Evolutionary conservation across 108 stramenopile genomes (phyloP), one percentile per base, ranked within the genome.

Genomic region (Thalassiosira profunda): DNA sequence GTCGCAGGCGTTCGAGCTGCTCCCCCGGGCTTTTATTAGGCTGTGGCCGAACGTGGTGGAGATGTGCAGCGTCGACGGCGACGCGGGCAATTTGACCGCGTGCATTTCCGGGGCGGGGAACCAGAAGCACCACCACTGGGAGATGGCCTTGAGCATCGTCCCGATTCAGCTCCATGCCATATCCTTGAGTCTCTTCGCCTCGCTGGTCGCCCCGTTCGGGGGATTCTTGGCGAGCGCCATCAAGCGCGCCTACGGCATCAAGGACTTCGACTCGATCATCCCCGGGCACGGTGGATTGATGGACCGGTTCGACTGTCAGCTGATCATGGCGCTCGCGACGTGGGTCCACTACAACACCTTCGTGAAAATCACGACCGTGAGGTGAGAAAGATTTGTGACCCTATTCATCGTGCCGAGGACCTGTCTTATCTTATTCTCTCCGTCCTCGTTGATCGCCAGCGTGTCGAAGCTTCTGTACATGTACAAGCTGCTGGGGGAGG

Each of bases 241-340:
- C 72, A 98, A 98, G 74, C 73, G 98, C 33, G 93, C 97, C 17
- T 95, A 96, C 65, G 80, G 78, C 10, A 89, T 93, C 54, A 98
- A 98, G 66, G 98, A 98, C 67, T 98, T 98, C 72, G 96, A 91
- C 64, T 70, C 83, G 1, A 49, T 91, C 25, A 88, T 98, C 47
- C 96, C 96, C 0, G 98, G 97, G 41, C 98, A 98, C 71, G 98
- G 98, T 2, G 70, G 70, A 3, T 35, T 73, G 44, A 98, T 93
- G 79, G 99, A 99, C 63, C 87, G 99, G n/a, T 88, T 98, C 83
- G 99, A 99, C 70, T 99, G 99, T 82, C 97, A 99, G 67, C 83
- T 99, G 57, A 64, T 99, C 26, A 96, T 99, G 93, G 96, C 96
- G 28, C 83, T 97, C 29, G 95, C 86, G 46, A 97, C 94, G 11